Evolutionary conservation across 306 rosid genomes (phyloP).

Genomic region (Quercus alba): DNA sequence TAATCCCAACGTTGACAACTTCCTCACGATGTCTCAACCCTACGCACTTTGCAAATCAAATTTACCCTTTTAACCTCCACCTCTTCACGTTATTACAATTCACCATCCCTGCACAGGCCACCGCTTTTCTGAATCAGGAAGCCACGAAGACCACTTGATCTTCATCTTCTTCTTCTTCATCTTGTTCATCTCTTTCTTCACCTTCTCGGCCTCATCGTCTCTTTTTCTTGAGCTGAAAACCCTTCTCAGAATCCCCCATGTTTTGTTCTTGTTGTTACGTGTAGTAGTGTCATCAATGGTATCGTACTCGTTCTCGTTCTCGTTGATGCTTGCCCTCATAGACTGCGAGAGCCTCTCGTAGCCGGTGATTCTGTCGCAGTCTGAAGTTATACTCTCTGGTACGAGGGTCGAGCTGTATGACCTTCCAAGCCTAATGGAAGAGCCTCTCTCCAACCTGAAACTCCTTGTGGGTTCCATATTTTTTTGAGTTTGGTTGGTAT

Average conservation of each 20-base stretch:
- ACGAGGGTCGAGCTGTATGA: conserved; percentile 27
- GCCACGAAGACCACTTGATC: conserved; percentile 60
- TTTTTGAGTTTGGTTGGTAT: not conserved
- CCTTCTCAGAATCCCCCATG: conserved; percentile 31
- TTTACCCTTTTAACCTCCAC: not conserved
- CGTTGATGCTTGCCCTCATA: conserved; percentile 19
- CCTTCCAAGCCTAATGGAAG: not conserved
- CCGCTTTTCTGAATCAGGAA: conserved; percentile 46
- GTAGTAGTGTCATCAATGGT: too few species aligned
- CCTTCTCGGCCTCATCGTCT: not conserved
- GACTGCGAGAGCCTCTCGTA: conserved; percentile 51
- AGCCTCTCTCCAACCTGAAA: conserved; percentile 5
- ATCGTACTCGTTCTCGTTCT: not conserved
- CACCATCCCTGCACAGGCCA: conserved; percentile 76
- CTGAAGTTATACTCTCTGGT: conserved; percentile 28
- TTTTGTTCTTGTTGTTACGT: conserved; percentile 18
- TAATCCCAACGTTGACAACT: not conserved
- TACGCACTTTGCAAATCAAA: not conserved
- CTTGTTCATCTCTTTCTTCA: too few species aligned
- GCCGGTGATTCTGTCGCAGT: conserved; percentile 23
- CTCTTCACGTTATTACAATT: not conserved
- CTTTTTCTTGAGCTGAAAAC: conserved; percentile 26
- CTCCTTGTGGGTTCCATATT: conserved; percentile 34
- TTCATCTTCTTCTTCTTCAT: conserved; percentile 16
- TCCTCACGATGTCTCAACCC: not conserved